These are phyloP conservation scores for Mediolabrus comicus DNA, from an alignment of 108 stramenopile species.

Conservation along the genomic window DNA sequence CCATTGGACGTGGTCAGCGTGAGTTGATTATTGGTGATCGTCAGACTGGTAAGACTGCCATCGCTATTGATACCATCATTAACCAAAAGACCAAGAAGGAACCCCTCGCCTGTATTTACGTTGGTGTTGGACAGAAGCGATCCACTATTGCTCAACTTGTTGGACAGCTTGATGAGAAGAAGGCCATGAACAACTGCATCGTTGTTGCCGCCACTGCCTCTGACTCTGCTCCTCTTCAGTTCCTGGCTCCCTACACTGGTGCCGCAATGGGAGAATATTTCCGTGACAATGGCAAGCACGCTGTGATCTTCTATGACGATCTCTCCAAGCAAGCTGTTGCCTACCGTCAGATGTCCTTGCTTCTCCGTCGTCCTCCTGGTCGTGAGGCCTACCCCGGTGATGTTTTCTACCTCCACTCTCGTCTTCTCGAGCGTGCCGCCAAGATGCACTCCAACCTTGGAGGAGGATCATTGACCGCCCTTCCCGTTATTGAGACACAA, in stretches of 20 bases:
- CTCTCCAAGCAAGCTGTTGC: conserved; percentile 99
- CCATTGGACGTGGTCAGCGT: conserved; percentile 99
- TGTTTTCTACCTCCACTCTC: conserved; percentile 99
- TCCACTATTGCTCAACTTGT: conserved; percentile 99
- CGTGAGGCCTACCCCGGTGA: conserved; percentile 99
- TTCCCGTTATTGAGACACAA: conserved; percentile 99
- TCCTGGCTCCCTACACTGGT: conserved; percentile 99
- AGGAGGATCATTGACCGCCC: conserved; percentile 98
- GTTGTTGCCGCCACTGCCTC: conserved; percentile 99
- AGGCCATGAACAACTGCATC: conserved; percentile 97
- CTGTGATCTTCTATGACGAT: conserved; percentile 99
- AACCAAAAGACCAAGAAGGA: conserved; percentile 99
- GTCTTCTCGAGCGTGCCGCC: conserved; percentile 99
- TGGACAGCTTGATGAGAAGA: conserved; percentile 96
- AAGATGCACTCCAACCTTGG: conserved; percentile 97
- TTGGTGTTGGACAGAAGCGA: conserved; percentile 99
- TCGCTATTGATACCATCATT: conserved; percentile 99
- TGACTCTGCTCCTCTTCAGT: conserved; percentile 99
- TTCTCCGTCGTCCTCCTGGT: conserved; percentile 99
- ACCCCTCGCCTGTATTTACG: conserved; percentile 99
- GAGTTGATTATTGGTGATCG: conserved; percentile 98
- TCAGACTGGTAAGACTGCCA: conserved; percentile 99
- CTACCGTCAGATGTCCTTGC: conserved; percentile 99
- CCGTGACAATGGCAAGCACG: conserved; percentile 99
- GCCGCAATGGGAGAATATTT: conserved; percentile 99